phyloP scores from a whole-genome alignment of 352 stramenopile genomes.

The Phytophthora sansomeana region DNA sequence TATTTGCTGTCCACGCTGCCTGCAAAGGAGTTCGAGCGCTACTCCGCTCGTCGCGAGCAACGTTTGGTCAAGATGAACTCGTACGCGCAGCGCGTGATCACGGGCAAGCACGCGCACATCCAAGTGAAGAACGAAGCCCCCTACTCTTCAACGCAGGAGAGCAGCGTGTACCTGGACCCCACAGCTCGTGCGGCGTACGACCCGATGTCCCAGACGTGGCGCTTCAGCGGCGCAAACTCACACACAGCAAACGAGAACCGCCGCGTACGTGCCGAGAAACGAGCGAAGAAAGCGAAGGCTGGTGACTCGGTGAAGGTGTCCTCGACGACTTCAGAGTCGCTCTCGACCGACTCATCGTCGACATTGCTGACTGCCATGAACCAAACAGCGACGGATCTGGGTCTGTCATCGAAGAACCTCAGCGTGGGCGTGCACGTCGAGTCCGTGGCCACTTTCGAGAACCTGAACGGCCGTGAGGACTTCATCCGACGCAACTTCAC shows the following conservation, averaged over 20 bases:
- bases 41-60: slow-evolving; percentile 65
- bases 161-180: slow-evolving; percentile 87
- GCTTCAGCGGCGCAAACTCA: slow-evolving; percentile 61
- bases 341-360: slow-evolving; percentile 41
- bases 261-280: slow-evolving; percentile 46
- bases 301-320: slow-evolving; percentile 14
- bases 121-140: slow-evolving; percentile 85
- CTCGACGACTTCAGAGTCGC: slow-evolving; percentile 27
- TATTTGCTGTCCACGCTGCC: slow-evolving; percentile 68
- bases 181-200: slow-evolving; percentile 83
- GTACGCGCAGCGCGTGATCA: slow-evolving; percentile 80
- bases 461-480: slow-evolving; percentile 77
- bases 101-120: slow-evolving; percentile 76
- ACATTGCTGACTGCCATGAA: slow-evolving; percentile 66
- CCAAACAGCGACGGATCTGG: slow-evolving; percentile 57
- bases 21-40: slow-evolving; percentile 58
- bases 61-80: slow-evolving; percentile 79
- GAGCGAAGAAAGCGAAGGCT: slow-evolving; percentile 57
- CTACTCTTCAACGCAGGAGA: slow-evolving; percentile 84
- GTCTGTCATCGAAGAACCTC: slow-evolving; percentile 59
- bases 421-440: slow-evolving; percentile 88
- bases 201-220: slow-evolving; percentile 68
- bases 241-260: slow-evolving; percentile 43
- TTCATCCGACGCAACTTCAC: slow-evolving; percentile 92
- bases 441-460: slow-evolving; percentile 85